These are phyloP conservation scores for Umbelopsis vinacea DNA, from an alignment of 192 early-diverging fungal genomes.

Conservation along the genomic window DNA sequence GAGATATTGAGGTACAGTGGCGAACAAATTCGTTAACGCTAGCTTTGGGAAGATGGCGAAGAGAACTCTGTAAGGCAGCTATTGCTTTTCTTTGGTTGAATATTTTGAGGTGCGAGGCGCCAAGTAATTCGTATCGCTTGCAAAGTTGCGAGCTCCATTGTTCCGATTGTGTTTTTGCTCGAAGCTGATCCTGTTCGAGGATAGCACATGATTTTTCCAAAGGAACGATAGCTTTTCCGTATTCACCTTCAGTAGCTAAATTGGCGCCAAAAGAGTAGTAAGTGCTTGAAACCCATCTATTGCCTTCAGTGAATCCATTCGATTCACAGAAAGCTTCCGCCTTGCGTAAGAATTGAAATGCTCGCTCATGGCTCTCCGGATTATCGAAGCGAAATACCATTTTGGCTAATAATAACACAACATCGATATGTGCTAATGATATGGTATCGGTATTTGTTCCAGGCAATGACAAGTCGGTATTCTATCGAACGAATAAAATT, in stretches of 20 bases:
- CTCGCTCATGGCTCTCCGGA: constrained; percentile 23
- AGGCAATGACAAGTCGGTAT: too few species aligned
- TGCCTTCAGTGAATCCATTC: constrained; percentile 42
- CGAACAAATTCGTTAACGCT: constrained; percentile 28
- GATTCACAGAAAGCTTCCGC: constrained; percentile 39
- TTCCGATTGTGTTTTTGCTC: constrained; percentile 20
- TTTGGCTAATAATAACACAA: constrained; percentile 32
- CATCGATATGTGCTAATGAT: constrained; percentile 33
- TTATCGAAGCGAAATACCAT: constrained; percentile 31
- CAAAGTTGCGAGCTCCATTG: constrained; percentile 38
- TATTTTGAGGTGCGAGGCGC: constrained; percentile 24
- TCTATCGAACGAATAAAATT: neutral
- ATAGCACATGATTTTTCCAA: constrained; percentile 42
- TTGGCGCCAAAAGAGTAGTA: constrained; percentile 54
- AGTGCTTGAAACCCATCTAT: constrained; percentile 54
- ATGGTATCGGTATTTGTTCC: constrained; percentile 21
- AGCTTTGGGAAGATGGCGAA: constrained; percentile 1
- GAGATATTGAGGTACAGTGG: neutral
- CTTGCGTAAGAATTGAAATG: constrained; percentile 31
- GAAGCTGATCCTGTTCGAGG: constrained; percentile 31
- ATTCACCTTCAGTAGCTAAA: constrained; percentile 36
- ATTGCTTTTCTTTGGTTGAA: neutral
- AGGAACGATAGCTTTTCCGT: constrained; percentile 41
- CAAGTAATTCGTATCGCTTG: constrained; percentile 53
- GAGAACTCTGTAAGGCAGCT: neutral